Conservation (phyloP, 768 basidiomycete genomes). For the Boletus vinaceobasis region DNA sequence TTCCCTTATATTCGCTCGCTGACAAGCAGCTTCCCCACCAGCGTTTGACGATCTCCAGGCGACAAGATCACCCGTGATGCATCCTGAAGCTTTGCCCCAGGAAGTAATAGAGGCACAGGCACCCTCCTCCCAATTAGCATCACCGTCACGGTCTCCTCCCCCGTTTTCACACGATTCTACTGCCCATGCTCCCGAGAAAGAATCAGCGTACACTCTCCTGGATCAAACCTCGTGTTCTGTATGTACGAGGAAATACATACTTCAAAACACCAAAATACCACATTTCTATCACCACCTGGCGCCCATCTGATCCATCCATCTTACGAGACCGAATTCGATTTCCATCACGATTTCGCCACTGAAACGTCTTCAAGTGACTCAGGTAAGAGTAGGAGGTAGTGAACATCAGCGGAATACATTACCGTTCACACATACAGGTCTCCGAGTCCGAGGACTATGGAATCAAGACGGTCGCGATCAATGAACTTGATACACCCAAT, state of each 20-base stretch:
- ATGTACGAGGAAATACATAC: neutral
- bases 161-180: neutral
- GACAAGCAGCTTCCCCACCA: conserved; percentile 25
- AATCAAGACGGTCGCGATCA: no score
- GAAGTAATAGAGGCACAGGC: neutral
- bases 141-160: neutral
- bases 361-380: no score
- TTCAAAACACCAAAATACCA: neutral
- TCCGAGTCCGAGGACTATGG: no score
- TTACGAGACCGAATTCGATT: no score
- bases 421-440: no score
- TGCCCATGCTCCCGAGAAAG: neutral
- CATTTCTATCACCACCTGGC: neutral
- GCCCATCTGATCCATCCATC: neutral
- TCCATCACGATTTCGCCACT: no score
- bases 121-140: neutral
- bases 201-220: neutral
- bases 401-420: no score
- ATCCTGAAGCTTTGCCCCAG: neutral
- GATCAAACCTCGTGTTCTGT: neutral
- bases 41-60: conserved; percentile 19
- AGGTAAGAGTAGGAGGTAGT: no score
- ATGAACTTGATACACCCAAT: no score
- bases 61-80: neutral
- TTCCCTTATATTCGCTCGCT: conserved; percentile 24